These are phyloP conservation scores for Kalanchoe fedtschenkoi DNA, from an alignment of 164 flowering plant species.

Conservation along the genomic window DNA sequence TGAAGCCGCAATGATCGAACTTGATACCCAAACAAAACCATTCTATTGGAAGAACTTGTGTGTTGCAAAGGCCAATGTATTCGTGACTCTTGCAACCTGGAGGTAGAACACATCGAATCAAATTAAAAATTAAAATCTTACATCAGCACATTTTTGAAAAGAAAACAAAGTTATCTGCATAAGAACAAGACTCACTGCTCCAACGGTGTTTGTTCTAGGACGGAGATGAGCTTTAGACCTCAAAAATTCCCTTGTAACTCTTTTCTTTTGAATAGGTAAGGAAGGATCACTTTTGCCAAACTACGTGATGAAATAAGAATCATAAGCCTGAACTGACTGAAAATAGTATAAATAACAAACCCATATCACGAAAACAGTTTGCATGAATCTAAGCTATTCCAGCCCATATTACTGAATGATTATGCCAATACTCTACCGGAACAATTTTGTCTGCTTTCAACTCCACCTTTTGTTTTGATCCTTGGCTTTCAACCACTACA, in stretches of 20 bases:
- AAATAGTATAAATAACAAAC: neutral
- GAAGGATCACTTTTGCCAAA: constrained; percentile 86
- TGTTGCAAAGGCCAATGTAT: constrained; percentile 88
- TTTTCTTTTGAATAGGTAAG: constrained; percentile 94
- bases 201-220: constrained; percentile 92
- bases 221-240: constrained; percentile 98
- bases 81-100: constrained; percentile 92
- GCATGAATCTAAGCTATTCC: neutral
- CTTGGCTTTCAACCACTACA: constrained; percentile 62
- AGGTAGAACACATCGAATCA: neutral
- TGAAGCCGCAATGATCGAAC: constrained; percentile 92
- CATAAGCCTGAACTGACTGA: neutral
- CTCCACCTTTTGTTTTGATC: constrained; percentile 88
- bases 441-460: constrained; percentile 53
- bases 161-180: constrained; percentile 5
- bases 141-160: neutral
- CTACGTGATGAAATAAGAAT: constrained; percentile 23
- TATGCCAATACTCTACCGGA: constrained; percentile 26
- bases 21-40: constrained; percentile 94
- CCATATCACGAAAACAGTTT: neutral
- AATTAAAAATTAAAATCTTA: neutral
- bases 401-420: too few species aligned
- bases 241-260: constrained; percentile 81
- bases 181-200: constrained; percentile 60
- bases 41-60: constrained; percentile 93